phyloP scores from a whole-genome alignment of 1,284 basidiomycete species.

The Anthracocystis setariae region DNA sequence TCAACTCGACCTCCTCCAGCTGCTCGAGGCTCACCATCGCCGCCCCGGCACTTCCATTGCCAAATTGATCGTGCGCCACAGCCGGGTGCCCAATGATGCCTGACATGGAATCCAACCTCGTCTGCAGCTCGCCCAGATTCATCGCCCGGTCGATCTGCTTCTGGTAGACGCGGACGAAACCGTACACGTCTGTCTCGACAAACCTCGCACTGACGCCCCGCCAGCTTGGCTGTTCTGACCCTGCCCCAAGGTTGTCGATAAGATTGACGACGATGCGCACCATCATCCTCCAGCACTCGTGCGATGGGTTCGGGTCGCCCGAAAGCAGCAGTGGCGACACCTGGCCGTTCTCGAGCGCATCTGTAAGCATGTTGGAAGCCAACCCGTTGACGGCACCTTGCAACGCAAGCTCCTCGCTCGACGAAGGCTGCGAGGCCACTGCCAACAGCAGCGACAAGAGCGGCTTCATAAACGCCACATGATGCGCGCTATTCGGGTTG shows the following conservation, averaged over 20 bases:
- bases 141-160: conserved; percentile 81
- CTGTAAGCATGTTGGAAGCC: conserved; percentile 81
- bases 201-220: conserved; percentile 76
- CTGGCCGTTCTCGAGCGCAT: conserved; percentile 77
- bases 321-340: conserved; percentile 78
- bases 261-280: conserved; percentile 81
- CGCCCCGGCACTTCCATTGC: not conserved
- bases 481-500: conserved; percentile 38
- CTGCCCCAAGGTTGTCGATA: conserved; percentile 71
- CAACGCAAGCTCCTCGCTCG: conserved; percentile 85
- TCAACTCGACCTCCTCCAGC: conserved; percentile 47
- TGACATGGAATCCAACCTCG: conserved; percentile 39
- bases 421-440: conserved; percentile 78
- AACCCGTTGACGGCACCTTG: conserved; percentile 84
- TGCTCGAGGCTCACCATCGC: conserved; percentile 40
- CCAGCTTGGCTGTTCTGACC: conserved; percentile 34
- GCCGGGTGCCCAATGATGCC: conserved; percentile 78
- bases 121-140: conserved; percentile 75
- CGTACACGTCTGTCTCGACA: conserved; percentile 84
- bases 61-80: conserved; percentile 3
- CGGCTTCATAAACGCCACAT: conserved; percentile 66
- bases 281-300: conserved; percentile 85
- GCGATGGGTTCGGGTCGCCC: conserved; percentile 78
- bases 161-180: conserved; percentile 84
- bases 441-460: conserved; percentile 86